Percentiles rank a stretch among this genome's conserved stretches.
Evolutionary conservation across 2,329 filamentous ascomycete species (phyloP).

Genomic region (Tolypocladium capitatum): DNA sequence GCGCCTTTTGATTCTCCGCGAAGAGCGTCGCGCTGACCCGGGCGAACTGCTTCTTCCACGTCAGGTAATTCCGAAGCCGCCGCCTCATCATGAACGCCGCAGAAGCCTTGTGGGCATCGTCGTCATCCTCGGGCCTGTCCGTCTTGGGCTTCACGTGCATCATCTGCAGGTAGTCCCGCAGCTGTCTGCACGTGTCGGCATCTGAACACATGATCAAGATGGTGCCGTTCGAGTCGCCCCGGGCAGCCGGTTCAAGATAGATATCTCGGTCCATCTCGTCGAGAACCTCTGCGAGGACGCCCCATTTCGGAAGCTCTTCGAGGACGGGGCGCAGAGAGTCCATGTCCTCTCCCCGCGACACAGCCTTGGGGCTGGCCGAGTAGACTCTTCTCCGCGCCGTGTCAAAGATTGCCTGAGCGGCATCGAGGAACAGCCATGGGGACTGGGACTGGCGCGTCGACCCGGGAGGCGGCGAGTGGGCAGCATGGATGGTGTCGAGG

Average conservation of each 20-base stretch:
- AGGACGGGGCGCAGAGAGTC: constrained; percentile 65
- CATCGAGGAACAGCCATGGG: constrained; percentile 92
- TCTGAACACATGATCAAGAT: constrained; percentile 95
- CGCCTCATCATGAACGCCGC: constrained; percentile 82
- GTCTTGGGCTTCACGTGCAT: constrained; percentile 61
- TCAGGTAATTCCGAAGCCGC: constrained; percentile 72
- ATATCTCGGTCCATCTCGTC: constrained; percentile 87
- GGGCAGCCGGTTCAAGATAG: constrained; percentile 64
- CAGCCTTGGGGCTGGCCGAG: constrained; percentile 47
- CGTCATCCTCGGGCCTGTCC: constrained; percentile 28
- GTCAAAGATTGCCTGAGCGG: constrained; percentile 86
- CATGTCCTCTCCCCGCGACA: constrained; percentile 30
- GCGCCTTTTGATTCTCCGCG: constrained; percentile 63
- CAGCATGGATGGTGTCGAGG: constrained; percentile 84
- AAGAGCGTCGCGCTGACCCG: constrained; percentile 72
- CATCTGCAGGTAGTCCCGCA: constrained; percentile 81
- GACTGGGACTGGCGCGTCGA: constrained; percentile 81
- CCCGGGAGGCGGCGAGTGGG: constrained; percentile 76
- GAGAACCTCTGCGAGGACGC: constrained; percentile 72
- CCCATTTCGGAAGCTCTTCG: constrained; percentile 94
- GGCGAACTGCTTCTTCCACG: constrained; percentile 82
- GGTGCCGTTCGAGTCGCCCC: constrained; percentile 79
- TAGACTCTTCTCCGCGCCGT: constrained; percentile 83
- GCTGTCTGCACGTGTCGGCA: constrained; percentile 69
- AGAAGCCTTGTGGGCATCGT: constrained; percentile 50